Evolutionary conservation across 2,329 filamentous ascomycete genomes (phyloP).

Genomic region (Pyrenophora graminea): DNA sequence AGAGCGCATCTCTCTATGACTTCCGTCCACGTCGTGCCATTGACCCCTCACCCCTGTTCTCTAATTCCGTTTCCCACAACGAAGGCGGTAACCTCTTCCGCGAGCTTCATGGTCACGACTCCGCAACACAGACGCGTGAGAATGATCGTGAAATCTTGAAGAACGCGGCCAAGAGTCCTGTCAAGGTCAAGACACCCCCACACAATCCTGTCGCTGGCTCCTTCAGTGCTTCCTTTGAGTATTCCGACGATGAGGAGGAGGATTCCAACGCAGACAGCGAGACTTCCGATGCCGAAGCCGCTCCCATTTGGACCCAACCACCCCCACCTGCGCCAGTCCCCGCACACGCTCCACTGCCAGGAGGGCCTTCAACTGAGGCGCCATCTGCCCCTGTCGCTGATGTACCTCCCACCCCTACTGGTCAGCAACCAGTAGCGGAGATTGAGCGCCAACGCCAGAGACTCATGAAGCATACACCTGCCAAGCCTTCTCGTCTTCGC

Average conservation of each 20-base stretch:
- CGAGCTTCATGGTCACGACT: slow-evolving; percentile 26
- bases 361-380: slow-evolving; percentile 10
- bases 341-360: slow-evolving; percentile 39
- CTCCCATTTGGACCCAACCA: slow-evolving; percentile 38
- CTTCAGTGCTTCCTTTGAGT: slow-evolving; percentile 30
- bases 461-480: slow-evolving; percentile 41
- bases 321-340: slow-evolving; percentile 44
- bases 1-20: slow-evolving; percentile 28
- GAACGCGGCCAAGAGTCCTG: slow-evolving; percentile 16
- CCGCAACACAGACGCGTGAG: slow-evolving; percentile 14
- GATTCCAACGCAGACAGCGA: slow-evolving; percentile 20
- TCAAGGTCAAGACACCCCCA: neutral
- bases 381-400: neutral
- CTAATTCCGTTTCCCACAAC: slow-evolving; percentile 16
- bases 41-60: slow-evolving; percentile 42
- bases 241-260: slow-evolving; percentile 29
- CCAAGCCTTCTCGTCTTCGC: slow-evolving; percentile 41
- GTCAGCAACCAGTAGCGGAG: slow-evolving; percentile 26
- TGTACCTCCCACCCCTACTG: slow-evolving; percentile 3
- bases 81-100: slow-evolving; percentile 38
- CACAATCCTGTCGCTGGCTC: slow-evolving; percentile 21
- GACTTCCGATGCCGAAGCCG: slow-evolving; percentile 18
- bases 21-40: slow-evolving; percentile 37
- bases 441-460: slow-evolving; percentile 36
- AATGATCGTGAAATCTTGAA: slow-evolving; percentile 23